These are phyloP conservation scores for Phaeosphaeriaceae sp. DNA, from an alignment of 2,329 filamentous ascomycete species.

Conservation along the genomic window DNA sequence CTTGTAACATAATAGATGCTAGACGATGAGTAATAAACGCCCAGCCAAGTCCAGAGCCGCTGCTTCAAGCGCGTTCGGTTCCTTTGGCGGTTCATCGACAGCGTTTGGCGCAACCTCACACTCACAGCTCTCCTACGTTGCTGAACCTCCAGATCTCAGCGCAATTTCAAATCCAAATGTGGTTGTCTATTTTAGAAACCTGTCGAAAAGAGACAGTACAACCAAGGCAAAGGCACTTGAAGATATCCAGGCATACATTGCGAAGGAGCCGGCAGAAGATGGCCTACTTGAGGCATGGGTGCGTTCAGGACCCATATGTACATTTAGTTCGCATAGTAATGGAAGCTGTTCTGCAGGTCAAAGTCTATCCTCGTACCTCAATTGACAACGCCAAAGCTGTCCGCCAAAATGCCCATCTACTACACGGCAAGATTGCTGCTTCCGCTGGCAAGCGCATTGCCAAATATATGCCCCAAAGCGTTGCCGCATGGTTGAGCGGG, in stretches of 20 bases:
- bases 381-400: constrained; percentile 90
- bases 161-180: constrained; percentile 79
- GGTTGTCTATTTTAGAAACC: constrained; percentile 89
- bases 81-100: constrained; percentile 49
- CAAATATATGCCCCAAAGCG: constrained; percentile 74
- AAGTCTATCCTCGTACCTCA: constrained; percentile 84
- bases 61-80: constrained; percentile 5
- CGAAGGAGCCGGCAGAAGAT: constrained; percentile 73
- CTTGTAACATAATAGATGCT: no score
- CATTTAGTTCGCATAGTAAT: constrained; percentile 49
- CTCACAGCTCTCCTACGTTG: constrained; percentile 81
- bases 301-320: constrained; percentile 49
- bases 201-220: constrained; percentile 89
- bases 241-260: constrained; percentile 73
- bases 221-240: constrained; percentile 92
- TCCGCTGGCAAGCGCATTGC: constrained; percentile 80
- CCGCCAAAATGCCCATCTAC: constrained; percentile 79
- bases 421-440: constrained; percentile 69
- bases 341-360: constrained; percentile 62
- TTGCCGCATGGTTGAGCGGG: constrained; percentile 90
- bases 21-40: no score
- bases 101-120: constrained; percentile 54
- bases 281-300: constrained; percentile 89
- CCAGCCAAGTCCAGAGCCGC: no score
- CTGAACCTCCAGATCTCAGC: constrained; percentile 82